These are phyloP conservation scores for Candida germanica DNA, from an alignment of 805 yeast species.

Conservation along the genomic window DNA sequence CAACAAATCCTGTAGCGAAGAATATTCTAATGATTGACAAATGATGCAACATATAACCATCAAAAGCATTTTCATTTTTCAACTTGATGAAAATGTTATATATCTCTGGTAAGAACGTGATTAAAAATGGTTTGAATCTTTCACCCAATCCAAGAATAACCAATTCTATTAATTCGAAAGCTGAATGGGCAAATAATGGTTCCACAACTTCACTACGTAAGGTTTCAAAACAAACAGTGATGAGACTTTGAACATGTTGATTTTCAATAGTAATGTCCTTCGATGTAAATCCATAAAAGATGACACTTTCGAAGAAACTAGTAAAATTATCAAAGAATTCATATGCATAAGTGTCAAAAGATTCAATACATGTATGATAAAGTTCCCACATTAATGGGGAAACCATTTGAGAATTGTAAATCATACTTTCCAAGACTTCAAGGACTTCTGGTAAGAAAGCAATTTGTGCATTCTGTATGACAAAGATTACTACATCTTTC, in stretches of 20 bases:
- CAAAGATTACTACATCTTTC: conserved; percentile 31
- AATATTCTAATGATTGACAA: conserved; percentile 42
- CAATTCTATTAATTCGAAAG: conserved; percentile 39
- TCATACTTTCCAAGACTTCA: conserved; percentile 49
- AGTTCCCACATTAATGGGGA: conserved; percentile 54
- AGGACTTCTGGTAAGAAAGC: conserved; percentile 36
- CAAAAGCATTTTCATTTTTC: conserved; percentile 39
- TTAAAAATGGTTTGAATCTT: conserved; percentile 30
- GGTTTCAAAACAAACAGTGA: conserved; percentile 34
- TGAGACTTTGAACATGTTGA: conserved; percentile 36
- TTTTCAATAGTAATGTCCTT: conserved; percentile 33
- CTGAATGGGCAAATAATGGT: conserved; percentile 38
- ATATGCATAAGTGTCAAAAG: conserved; percentile 57
- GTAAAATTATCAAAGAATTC: conserved; percentile 57
- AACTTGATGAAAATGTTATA: conserved; percentile 31
- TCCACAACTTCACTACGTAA: conserved; percentile 33
- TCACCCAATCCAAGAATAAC: conserved; percentile 28
- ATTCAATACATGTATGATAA: conserved; percentile 45
- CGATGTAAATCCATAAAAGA: conserved; percentile 48
- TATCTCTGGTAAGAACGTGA: conserved; percentile 33
- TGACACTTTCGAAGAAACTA: conserved; percentile 55
- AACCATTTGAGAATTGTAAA: conserved; percentile 52
- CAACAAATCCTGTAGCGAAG: conserved; percentile 38
- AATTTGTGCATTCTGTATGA: conserved; percentile 39
- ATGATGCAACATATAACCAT: conserved; percentile 43